phyloP scores from a whole-genome alignment of 2,329 filamentous ascomycete genomes.

The Hypoxylon rubiginosum region DNA sequence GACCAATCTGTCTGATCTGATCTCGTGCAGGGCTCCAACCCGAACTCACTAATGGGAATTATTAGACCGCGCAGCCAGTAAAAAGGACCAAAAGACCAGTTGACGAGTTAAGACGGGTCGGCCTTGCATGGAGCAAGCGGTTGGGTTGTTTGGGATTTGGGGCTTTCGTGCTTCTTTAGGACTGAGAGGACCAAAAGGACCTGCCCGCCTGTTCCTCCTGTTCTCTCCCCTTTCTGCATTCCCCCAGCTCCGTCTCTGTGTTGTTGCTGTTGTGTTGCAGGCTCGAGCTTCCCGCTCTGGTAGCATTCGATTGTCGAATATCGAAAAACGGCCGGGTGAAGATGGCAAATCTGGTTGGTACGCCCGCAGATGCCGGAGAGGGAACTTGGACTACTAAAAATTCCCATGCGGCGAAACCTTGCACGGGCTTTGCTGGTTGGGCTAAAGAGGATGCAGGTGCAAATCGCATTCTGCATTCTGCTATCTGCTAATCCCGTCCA shows the following conservation, averaged over 20 bases:
- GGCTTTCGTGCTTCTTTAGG: slow-evolving; percentile 12
- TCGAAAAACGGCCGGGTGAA: slow-evolving; percentile 36
- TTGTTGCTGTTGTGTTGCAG: slow-evolving; percentile 22
- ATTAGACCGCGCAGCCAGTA: slow-evolving; percentile 33
- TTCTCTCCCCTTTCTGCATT: slow-evolving; percentile 8
- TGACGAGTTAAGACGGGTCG: slow-evolving; percentile 30
- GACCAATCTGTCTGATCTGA: slow-evolving; percentile 35
- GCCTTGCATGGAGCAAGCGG: slow-evolving; percentile 35
- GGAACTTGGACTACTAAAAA: slow-evolving; percentile 28
- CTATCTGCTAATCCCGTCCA: slow-evolving; percentile 21
- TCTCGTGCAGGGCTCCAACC: slow-evolving; percentile 38
- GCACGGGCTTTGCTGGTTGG: slow-evolving; percentile 34
- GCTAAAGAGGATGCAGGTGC: slow-evolving; percentile 23
- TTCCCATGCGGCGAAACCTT: slow-evolving; percentile 42
- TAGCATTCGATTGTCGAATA: slow-evolving; percentile 33
- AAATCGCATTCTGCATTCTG: no score
- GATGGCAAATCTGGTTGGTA: slow-evolving; percentile 38
- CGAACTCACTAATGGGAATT: slow-evolving; percentile 18
- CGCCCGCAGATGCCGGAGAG: slow-evolving; percentile 32
- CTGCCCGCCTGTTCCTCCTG: neutral
- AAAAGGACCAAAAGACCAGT: slow-evolving; percentile 12
- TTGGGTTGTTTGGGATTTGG: slow-evolving; percentile 29
- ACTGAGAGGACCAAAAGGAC: no score
- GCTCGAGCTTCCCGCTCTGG: slow-evolving; percentile 6
- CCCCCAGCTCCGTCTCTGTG: slow-evolving; percentile 14